Conservation (phyloP, 768 basidiomycete genomes). For the Xerocomellus chrysenteron region DNA sequence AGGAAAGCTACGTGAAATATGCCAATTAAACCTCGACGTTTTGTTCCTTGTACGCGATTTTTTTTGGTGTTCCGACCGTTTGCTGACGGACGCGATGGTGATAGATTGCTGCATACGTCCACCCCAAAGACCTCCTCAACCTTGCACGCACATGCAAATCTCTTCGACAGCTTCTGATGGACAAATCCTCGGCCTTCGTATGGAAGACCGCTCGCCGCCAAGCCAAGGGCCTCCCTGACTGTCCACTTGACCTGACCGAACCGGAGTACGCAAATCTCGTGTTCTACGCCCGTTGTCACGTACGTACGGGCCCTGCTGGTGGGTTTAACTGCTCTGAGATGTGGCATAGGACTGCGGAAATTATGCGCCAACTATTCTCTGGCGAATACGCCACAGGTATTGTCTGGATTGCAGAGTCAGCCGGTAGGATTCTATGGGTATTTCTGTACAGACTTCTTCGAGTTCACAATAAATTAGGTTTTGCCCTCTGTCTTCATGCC, state of each 20-base stretch:
- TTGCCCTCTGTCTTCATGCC: background rate
- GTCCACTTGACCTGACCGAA: slow-evolving; percentile 45
- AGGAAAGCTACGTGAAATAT: background rate
- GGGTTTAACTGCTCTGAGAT: background rate
- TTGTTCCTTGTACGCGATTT: background rate
- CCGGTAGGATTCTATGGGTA: background rate
- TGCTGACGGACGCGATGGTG: background rate
- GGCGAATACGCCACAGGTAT: slow-evolving; percentile 17
- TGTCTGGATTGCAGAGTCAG: slow-evolving; percentile 1
- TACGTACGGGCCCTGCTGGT: background rate
- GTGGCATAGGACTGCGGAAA: slow-evolving; percentile 15
- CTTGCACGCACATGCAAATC: slow-evolving; percentile 40
- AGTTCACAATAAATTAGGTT: slow-evolving; percentile 1
- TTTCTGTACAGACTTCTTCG: too few relatives aligned
- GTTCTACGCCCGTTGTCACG: slow-evolving; percentile 27
- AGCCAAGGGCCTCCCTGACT: slow-evolving; percentile 38
- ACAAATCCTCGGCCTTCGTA: slow-evolving; percentile 25
- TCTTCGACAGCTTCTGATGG: slow-evolving; percentile 38
- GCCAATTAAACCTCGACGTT: slow-evolving; percentile 14
- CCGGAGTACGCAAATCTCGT: slow-evolving; percentile 39
- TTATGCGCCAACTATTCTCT: background rate
- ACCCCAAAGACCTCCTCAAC: slow-evolving; percentile 29
- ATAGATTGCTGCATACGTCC: slow-evolving; percentile 41
- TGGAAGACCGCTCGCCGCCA: slow-evolving; percentile 28
- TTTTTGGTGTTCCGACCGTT: background rate